Percentiles rank a stretch among this genome's conserved stretches.
phyloP scores from a whole-genome alignment of 2,329 filamentous ascomycete genomes.

The Fusarium pseudocircinatum region DNA sequence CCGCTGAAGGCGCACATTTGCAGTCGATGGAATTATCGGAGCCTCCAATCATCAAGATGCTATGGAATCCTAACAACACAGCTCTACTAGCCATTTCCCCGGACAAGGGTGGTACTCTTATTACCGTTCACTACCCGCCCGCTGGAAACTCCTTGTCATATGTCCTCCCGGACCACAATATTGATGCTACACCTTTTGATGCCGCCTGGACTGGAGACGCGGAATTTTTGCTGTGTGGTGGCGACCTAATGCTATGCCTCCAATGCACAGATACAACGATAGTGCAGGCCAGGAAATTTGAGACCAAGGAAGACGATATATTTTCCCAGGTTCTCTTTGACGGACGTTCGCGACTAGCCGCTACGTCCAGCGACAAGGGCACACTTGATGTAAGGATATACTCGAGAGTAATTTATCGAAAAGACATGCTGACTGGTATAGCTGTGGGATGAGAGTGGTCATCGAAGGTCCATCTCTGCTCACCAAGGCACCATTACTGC shows the following conservation, averaged over 20 bases:
- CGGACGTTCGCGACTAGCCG: slow-evolving; percentile 60
- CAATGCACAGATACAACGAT: slow-evolving; percentile 59
- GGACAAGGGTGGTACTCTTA: slow-evolving; percentile 61
- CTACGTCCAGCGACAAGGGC: slow-evolving; percentile 69
- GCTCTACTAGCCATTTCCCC: slow-evolving; percentile 68
- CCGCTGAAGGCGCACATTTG: slow-evolving; percentile 60
- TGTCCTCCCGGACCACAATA: slow-evolving; percentile 59
- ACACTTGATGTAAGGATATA: slow-evolving; percentile 65
- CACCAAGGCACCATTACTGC: slow-evolving; percentile 68
- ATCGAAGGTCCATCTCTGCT: slow-evolving; percentile 65
- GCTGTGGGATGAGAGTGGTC: slow-evolving; percentile 66
- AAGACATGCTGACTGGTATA: slow-evolving; percentile 42
- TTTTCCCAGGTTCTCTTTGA: slow-evolving; percentile 68
- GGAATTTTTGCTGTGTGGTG: slow-evolving; percentile 68
- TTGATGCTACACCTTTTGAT: slow-evolving; percentile 63
- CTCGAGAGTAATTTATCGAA: not conserved
- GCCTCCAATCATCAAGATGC: slow-evolving; percentile 69
- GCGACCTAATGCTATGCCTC: slow-evolving; percentile 62
- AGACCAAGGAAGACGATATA: slow-evolving; percentile 62
- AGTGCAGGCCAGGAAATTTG: slow-evolving; percentile 57
- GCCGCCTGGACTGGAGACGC: slow-evolving; percentile 67
- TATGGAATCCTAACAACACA: slow-evolving; percentile 66
- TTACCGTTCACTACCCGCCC: slow-evolving; percentile 63
- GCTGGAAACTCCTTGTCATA: slow-evolving; percentile 59
- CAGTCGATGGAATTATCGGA: slow-evolving; percentile 67